Conservation (phyloP, 2,329 filamentous ascomycete species). For the Microcyclosporella mali region DNA sequence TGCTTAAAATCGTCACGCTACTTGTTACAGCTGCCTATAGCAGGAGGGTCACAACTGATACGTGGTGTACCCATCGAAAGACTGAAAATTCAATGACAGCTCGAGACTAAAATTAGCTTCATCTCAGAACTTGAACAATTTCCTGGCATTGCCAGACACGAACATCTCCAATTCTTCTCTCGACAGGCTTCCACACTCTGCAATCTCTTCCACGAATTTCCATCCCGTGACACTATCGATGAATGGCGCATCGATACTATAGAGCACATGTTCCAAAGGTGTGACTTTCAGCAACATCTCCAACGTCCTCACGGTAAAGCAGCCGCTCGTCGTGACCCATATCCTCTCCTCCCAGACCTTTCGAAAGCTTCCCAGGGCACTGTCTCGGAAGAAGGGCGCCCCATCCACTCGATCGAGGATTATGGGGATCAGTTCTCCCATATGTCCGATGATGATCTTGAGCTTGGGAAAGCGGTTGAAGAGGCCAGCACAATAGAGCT, state of each 20-base stretch:
- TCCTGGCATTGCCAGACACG: constrained; percentile 45
- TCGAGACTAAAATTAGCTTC: not conserved
- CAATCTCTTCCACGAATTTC: constrained; percentile 44
- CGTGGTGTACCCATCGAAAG: too few relatives aligned
- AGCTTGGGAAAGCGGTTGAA: constrained; percentile 50
- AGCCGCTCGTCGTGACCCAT: constrained; percentile 53
- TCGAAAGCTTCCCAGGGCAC: not conserved
- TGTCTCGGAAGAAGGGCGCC: not conserved
- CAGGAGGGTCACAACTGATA: too few relatives aligned
- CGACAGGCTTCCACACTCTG: constrained; percentile 42
- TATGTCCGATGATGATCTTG: constrained; percentile 52
- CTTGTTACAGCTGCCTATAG: too few relatives aligned
- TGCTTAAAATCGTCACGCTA: too few relatives aligned
- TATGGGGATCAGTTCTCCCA: constrained; percentile 52
- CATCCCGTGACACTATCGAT: constrained; percentile 42
- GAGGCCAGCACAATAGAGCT: constrained; percentile 47
- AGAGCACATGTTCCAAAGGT: constrained; percentile 46
- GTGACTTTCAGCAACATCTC: constrained; percentile 23
- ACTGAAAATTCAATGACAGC: too few relatives aligned
- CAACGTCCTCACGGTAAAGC: constrained; percentile 30
- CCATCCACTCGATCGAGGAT: constrained; percentile 43
- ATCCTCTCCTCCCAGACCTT: constrained; percentile 38
- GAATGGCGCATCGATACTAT: constrained; percentile 54
- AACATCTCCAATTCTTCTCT: constrained; percentile 43
- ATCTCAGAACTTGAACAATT: constrained; percentile 30